Evolutionary conservation across 495 filamentous ascomycete species (phyloP), one percentile per base, ranked within the genome.

Genomic region (Penicillium roqueforti): DNA sequence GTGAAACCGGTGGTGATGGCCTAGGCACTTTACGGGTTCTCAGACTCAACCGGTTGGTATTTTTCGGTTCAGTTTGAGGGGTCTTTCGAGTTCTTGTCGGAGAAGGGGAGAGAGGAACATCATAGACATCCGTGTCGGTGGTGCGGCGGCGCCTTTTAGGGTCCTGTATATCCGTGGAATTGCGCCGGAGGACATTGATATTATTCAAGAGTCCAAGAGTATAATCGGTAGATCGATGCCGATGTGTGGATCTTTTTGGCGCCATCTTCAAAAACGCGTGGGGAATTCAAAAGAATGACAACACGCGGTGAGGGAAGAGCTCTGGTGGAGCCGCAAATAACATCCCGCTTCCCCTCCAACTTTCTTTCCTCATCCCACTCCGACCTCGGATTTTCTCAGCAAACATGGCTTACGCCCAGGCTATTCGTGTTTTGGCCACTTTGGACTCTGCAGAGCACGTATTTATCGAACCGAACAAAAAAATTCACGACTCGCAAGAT

Each of bases 401-500:
- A 47, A 68, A 26, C 22, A 72, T 70, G 65, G 57, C 60, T 31
- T 32, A 65, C 22, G 54, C 56, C 10, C 47, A 58, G 10, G 22
- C 58, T 32, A 54, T 67, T 18, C 70, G 69, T 22, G 52, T 71
- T 13, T 61, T 76, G 26, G 59, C 64, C 34, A 57, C 47, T 6
- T 37, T 76, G 47, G 63, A 72, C 42, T n/a, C 63, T 16, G 54
- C 43, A 25, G 50, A 64, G n/a, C 68, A 71, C 48, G 52, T 22
- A 11, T 77, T 76, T 47, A 51, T 58, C 44, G 43, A 57, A 18
- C 75, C 75, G 26, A 57, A 28, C 51, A 98, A 98, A 65, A 77
- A 74, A 49, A 99, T 99, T 68, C 72, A 95, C 69, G 86, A 91
- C 41, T 83, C 83, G 49, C 71, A 83, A 32, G 91, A 96, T 78